A percentile compares a stretch with the other conserved stretches of the same genome.
phyloP scores from a whole-genome alignment of 129 eudicot genomes.

The Lonicera japonica region DNA sequence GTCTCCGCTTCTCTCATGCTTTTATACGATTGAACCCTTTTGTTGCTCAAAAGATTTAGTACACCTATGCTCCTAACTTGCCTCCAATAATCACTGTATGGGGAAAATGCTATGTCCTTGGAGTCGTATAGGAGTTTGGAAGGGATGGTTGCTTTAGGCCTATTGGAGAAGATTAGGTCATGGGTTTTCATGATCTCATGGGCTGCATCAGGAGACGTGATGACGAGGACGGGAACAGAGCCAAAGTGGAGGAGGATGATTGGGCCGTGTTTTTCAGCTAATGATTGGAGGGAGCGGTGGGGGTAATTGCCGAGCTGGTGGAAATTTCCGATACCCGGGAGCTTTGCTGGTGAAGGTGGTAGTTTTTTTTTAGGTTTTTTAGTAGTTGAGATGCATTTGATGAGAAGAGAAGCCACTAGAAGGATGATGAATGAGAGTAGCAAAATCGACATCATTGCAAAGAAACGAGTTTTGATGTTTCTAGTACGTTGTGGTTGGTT shows the following conservation, averaged over 20 bases:
- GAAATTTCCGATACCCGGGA: constrained; percentile 71
- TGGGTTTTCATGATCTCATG: constrained; percentile 62
- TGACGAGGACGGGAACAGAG: constrained; percentile 38
- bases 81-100: constrained; percentile 78
- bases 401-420: constrained; percentile 18
- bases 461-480: not conserved
- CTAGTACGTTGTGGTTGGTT: not conserved
- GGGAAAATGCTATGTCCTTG: constrained; percentile 45
- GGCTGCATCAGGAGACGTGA: constrained; percentile 61
- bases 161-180: constrained; percentile 43
- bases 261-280: constrained; percentile 46
- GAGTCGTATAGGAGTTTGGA: constrained; percentile 32
- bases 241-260: constrained; percentile 59
- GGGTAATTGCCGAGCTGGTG: constrained; percentile 48
- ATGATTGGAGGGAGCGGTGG: constrained; percentile 44
- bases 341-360: constrained; percentile 70
- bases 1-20: constrained; percentile 46
- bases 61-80: constrained; percentile 52
- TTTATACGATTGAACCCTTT: constrained; percentile 40
- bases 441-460: not conserved
- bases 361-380: constrained; percentile 17
- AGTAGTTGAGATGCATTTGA: constrained; percentile 14
- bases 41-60: constrained; percentile 48
- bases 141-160: constrained; percentile 31
- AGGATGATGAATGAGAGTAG: constrained; percentile 8